Percentiles rank a stretch among this genome's conserved stretches.
Evolutionary conservation across 1,284 basidiomycete genomes (phyloP).

Genomic region (Apiotrichum montevideense): DNA sequence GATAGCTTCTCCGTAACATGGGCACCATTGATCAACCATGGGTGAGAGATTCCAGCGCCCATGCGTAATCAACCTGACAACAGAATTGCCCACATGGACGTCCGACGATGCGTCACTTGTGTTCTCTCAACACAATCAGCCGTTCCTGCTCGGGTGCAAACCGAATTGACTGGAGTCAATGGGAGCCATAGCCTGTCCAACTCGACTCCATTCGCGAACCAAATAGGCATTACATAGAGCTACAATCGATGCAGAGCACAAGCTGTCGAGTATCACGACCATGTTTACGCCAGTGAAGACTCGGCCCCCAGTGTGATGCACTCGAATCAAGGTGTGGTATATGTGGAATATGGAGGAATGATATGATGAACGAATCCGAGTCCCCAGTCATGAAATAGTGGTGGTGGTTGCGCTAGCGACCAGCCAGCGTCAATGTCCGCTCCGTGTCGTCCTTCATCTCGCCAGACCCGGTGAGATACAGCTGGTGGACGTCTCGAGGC

Average conservation of each 20-base stretch:
- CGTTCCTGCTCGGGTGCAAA: not conserved
- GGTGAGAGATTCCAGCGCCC: conserved; percentile 28
- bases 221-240: conserved; percentile 2
- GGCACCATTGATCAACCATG: conserved; percentile 94
- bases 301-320: not conserved
- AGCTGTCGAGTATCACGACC: not conserved
- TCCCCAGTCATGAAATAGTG: not conserved
- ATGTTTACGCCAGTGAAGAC: too few species aligned
- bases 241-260: not conserved
- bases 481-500: conserved; percentile 1
- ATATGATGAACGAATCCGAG: too few species aligned
- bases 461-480: not conserved
- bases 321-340: not conserved
- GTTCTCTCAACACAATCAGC: not conserved
- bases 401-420: not conserved
- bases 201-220: too few species aligned
- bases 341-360: not conserved
- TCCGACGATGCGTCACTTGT: conserved; percentile 87
- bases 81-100: conserved; percentile 91
- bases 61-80: conserved; percentile 5
- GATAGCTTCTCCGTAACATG: conserved; percentile 83
- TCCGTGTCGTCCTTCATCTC: conserved; percentile 1
- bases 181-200: too few species aligned
- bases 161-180: conserved; percentile 8
- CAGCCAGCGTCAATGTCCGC: not conserved